Conservation (phyloP, 177 flowering plant species). For the Vitis hybrid region DNA sequence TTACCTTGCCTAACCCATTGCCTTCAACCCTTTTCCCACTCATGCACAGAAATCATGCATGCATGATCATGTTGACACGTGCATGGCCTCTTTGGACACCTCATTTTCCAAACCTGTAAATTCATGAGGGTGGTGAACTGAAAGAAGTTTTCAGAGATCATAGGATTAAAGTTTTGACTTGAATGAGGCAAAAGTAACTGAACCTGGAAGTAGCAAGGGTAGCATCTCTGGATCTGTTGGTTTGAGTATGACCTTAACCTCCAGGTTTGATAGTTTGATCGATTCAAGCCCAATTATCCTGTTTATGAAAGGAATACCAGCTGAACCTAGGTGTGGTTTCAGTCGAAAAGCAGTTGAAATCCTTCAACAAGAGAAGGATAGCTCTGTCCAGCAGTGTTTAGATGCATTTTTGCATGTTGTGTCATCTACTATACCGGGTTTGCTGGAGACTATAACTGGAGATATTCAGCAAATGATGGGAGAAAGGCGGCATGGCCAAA, state of each 20-base stretch:
- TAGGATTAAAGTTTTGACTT: conserved; percentile 35
- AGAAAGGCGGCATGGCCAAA: conserved; percentile 76
- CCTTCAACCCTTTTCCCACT: too few relatives aligned
- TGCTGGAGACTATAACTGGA: conserved; percentile 66
- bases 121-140: conserved; percentile 92
- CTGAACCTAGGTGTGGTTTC: conserved; percentile 88
- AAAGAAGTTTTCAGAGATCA: conserved; percentile 72
- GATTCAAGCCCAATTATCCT: conserved; percentile 74
- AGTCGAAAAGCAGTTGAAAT: conserved; percentile 88
- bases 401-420: conserved; percentile 67
- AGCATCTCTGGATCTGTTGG: conserved; percentile 64
- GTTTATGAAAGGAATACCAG: conserved; percentile 93
- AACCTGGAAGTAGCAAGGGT: conserved; percentile 37
- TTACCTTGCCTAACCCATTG: too few relatives aligned
- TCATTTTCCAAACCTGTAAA: conserved; percentile 5
- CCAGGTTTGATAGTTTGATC: conserved; percentile 52
- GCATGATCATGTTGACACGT: too few relatives aligned
- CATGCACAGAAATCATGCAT: too few relatives aligned
- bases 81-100: too few relatives aligned
- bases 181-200: conserved; percentile 22
- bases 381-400: conserved; percentile 63
- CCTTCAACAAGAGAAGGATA: conserved; percentile 77
- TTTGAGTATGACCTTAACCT: conserved; percentile 45
- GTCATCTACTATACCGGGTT: conserved; percentile 63
- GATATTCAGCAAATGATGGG: conserved; percentile 85